Base-by-base conservation (phyloP, 805 yeast species). In the Blastobotrys americana region DNA sequence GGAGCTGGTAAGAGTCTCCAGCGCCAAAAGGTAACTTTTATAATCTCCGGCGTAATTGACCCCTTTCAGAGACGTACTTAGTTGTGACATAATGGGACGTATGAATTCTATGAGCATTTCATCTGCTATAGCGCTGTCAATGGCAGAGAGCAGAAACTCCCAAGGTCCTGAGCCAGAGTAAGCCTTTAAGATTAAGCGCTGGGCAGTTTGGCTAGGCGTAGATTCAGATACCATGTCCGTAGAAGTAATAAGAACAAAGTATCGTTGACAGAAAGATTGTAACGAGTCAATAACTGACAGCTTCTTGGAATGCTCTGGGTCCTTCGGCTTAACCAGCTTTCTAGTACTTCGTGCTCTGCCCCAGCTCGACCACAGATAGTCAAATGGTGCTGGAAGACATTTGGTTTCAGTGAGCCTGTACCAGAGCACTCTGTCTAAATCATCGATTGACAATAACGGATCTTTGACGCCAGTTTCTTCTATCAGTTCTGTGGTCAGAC, bases 61-160 rank as follows among this genome's bases (percentile, higher is more conserved):
- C 10, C 13, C 31, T 8, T 13, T 8, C 8, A 25, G 31, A 13
- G 10, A 8, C 16, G 70, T 47, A 77, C 69, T 39, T 76, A 60
- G 18, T 51, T 50, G 36, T 17, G 61, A 58, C 37, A 74, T 59
- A 18, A 84, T 63, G 3, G 74, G 67, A 47, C 75, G 73, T 47
- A 82, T 61, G 25, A 85, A 68, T 16, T 82, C 93, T 5, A 75
- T 51, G 4, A 81, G 59, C 0, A 80, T 68, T 1, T 80, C 94
- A 55, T 84, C 87, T 45, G 80, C 84, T 19, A 73, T 68, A 6
- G 89, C 75, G 44, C 79, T 69, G 27, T 68, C 63, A 13, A 84
- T 59, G 23, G 84, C 69, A 37, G 77, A 82, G 2, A 70, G 61
- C 43, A 87, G 59, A 48, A 80, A 80, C 46, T 72, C 79, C 42